Percentiles rank a stretch among this genome's conserved stretches.
phyloP scores from a whole-genome alignment of 2,329 filamentous ascomycete genomes.

The Dactylellina haptotyla region DNA sequence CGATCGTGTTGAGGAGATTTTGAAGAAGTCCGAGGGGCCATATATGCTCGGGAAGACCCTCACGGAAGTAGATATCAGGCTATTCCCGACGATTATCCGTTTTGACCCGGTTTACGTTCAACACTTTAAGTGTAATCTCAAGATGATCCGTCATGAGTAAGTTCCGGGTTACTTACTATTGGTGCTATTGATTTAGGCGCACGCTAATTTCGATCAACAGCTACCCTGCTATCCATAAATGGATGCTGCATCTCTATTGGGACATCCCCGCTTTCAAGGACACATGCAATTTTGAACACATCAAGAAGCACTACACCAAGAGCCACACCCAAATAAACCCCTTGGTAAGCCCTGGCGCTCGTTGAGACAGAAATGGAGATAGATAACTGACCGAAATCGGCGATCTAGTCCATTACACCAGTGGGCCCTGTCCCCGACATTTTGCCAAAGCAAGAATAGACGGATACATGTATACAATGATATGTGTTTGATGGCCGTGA shows the following conservation, averaged over 20 bases:
- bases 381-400: background rate
- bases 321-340: slow-evolving; percentile 75
- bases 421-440: slow-evolving; percentile 48
- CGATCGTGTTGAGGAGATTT: slow-evolving; percentile 78
- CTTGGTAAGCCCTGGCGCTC: slow-evolving; percentile 56
- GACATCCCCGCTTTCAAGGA: slow-evolving; percentile 78
- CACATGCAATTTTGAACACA: slow-evolving; percentile 93
- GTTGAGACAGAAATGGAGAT: background rate
- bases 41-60: slow-evolving; percentile 79
- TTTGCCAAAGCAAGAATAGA: slow-evolving; percentile 29
- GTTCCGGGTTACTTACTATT: too few relatives aligned
- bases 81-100: slow-evolving; percentile 77
- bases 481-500: background rate
- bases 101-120: slow-evolving; percentile 85
- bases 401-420: slow-evolving; percentile 38
- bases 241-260: slow-evolving; percentile 89
- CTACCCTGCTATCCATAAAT: slow-evolving; percentile 81
- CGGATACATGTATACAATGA: background rate
- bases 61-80: slow-evolving; percentile 83
- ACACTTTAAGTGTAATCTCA: slow-evolving; percentile 79
- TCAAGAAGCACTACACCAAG: slow-evolving; percentile 71
- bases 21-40: slow-evolving; percentile 65
- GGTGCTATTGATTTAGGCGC: too few relatives aligned
- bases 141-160: slow-evolving; percentile 72
- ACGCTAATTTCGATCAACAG: too few relatives aligned